Conservation (phyloP, 2,329 filamentous ascomycete genomes). For the Blastomyces emzantsi region DNA sequence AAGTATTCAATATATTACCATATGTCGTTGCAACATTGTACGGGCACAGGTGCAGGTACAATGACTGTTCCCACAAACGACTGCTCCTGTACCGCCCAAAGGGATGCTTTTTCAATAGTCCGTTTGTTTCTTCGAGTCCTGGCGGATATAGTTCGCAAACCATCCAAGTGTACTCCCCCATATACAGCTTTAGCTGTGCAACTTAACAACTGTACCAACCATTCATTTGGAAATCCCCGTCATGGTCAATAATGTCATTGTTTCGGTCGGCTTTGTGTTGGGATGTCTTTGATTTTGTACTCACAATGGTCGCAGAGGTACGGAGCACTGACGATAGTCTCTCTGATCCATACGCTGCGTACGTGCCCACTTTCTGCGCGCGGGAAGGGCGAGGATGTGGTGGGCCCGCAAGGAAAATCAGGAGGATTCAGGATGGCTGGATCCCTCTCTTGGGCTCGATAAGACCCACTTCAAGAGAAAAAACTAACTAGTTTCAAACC, state of each 20-base stretch:
- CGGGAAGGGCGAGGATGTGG: background rate
- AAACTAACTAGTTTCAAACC: background rate
- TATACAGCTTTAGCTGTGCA: background rate
- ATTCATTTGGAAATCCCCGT: background rate
- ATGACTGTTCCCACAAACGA: background rate
- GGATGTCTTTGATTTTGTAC: background rate
- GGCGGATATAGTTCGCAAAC: background rate
- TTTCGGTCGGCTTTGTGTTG: background rate
- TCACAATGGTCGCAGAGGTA: too few relatives aligned
- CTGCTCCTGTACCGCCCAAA: background rate
- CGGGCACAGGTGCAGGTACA: background rate
- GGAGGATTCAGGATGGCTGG: background rate
- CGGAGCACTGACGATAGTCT: background rate
- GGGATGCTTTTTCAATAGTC: background rate
- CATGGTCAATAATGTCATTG: slow-evolving; percentile 7
- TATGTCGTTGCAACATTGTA: slow-evolving; percentile 4
- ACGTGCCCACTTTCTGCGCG: background rate
- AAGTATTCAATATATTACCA: background rate
- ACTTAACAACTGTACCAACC: background rate
- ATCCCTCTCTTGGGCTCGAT: too few relatives aligned
- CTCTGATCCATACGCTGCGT: background rate
- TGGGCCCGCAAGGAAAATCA: background rate
- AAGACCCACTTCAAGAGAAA: background rate
- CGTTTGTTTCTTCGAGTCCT: background rate
- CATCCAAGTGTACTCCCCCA: background rate